Conservation (phyloP, 345 rosid species). For the Chamaenerion angustifolium region DNA sequence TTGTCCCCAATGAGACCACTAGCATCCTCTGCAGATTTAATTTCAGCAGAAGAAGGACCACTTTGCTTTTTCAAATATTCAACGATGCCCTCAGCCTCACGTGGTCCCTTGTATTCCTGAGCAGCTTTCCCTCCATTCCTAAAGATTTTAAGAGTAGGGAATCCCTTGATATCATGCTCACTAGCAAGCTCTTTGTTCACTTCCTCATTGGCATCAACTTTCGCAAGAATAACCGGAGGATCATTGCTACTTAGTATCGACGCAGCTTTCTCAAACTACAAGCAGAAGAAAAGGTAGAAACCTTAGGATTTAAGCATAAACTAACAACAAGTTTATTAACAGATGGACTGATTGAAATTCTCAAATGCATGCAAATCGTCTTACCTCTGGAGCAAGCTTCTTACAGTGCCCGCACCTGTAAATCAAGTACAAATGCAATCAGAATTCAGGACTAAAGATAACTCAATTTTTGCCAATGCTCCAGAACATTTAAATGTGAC, state of each 20-base stretch:
- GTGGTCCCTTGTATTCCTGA: conserved; percentile 96
- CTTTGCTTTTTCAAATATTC: conserved; percentile 72
- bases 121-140: conserved; percentile 63
- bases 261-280: conserved; percentile 94
- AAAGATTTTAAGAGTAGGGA: conserved; percentile 76
- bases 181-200: conserved; percentile 44
- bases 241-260: conserved; percentile 48
- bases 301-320: too few species aligned
- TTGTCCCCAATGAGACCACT: conserved; percentile 42
- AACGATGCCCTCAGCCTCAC: conserved; percentile 81
- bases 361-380: not conserved
- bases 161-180: conserved; percentile 59
- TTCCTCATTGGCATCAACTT: conserved; percentile 80
- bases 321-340: too few species aligned
- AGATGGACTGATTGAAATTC: too few species aligned
- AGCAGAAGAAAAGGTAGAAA: not conserved
- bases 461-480: not conserved
- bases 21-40: conserved; percentile 56
- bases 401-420: conserved; percentile 95
- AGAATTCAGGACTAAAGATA: not conserved
- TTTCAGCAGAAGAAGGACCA: conserved; percentile 82
- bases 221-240: conserved; percentile 61
- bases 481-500: too few species aligned
- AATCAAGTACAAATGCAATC: not conserved
- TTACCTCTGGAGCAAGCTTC: conserved; percentile 92